phyloP scores from a whole-genome alignment of 164 flowering plant genomes.

The Umbilicus rupestris region DNA sequence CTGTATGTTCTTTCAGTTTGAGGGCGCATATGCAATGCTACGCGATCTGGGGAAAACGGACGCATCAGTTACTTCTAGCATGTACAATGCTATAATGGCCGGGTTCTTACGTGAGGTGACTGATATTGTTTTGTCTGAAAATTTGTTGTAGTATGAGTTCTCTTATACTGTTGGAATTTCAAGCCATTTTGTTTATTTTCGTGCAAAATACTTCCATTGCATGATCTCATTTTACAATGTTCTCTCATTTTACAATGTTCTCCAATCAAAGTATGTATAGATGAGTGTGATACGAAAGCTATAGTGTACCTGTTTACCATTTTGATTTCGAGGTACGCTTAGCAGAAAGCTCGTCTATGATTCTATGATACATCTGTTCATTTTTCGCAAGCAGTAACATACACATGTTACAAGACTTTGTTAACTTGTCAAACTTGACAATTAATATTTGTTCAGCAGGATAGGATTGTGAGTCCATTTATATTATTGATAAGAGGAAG shows the following conservation, averaged over 20 bases:
- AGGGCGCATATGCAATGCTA: conserved; percentile 64
- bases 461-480: not conserved
- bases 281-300: not conserved
- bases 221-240: not conserved
- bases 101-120: conserved; percentile 72
- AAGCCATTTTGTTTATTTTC: not conserved
- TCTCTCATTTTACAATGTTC: not conserved
- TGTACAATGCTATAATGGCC: conserved; percentile 73
- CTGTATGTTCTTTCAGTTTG: conserved; percentile 37
- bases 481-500: not conserved
- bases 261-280: not conserved
- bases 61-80: conserved; percentile 40
- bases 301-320: not conserved
- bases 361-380: not conserved
- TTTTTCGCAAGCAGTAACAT: not conserved
- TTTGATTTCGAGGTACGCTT: not conserved
- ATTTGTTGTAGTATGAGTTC: not conserved
- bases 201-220: not conserved
- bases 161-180: not conserved
- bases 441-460: not conserved
- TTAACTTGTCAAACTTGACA: not conserved
- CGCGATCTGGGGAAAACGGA: conserved; percentile 39
- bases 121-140: not conserved
- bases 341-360: not conserved
- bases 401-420: not conserved